Evolutionary conservation across 179 eudicot species (phyloP).

Genomic region (Beta macrorhiza): DNA sequence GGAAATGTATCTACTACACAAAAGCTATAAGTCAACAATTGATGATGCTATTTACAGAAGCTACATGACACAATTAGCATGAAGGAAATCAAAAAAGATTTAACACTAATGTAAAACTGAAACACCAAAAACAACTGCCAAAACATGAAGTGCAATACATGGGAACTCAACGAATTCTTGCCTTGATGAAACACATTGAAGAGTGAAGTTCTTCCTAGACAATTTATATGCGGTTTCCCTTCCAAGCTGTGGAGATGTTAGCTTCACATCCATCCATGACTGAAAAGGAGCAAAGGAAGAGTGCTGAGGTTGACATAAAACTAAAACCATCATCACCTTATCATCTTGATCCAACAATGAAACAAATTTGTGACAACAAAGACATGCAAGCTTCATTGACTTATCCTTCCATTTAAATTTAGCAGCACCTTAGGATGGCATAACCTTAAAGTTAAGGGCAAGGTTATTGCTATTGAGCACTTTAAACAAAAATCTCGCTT

Average conservation of each 20-base stretch:
- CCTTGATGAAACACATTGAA: conserved; percentile 80
- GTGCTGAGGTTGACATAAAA: background rate
- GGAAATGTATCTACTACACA: background rate
- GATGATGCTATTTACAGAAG: background rate
- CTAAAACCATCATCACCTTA: background rate
- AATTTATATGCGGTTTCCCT: conserved; percentile 84
- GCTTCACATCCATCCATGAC: conserved; percentile 92
- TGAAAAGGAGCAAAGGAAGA: conserved; percentile 30
- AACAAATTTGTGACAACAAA: background rate
- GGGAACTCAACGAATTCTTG: conserved; percentile 33
- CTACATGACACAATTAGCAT: background rate
- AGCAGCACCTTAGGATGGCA: too few species aligned
- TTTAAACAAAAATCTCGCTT: background rate
- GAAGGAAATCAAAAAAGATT: background rate
- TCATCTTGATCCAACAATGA: background rate
- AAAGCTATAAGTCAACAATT: background rate
- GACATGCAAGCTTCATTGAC: background rate
- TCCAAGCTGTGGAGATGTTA: conserved; percentile 93
- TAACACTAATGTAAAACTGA: background rate
- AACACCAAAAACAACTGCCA: background rate
- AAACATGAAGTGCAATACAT: background rate
- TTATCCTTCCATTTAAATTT: background rate
- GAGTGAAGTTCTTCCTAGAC: conserved; percentile 57
- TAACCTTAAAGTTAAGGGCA: background rate
- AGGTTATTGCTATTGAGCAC: background rate